Base-by-base conservation (phyloP, 345 rosid species). In the Cardamine chenopodiifolia region DNA sequence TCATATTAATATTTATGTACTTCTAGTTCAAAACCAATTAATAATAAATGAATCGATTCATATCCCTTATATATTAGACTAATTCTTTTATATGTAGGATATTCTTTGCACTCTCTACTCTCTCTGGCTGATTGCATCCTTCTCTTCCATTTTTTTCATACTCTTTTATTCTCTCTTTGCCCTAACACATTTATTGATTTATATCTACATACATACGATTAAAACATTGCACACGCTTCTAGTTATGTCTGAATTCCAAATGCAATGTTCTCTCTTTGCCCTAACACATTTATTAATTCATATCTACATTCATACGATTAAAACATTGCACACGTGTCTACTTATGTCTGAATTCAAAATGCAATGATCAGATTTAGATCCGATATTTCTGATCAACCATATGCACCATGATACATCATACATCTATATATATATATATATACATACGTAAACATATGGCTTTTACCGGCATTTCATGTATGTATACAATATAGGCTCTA, bases 31-130 rank as follows among this genome's bases (percentile, higher is more conserved):
- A n/a, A n/a, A n/a, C n/a, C n/a, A n/a, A n/a, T n/a, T n/a, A n/a
- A n/a, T n/a, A n/a, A n/a, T n/a, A n/a, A n/a, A n/a, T n/a, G n/a
- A n/a, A n/a, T n/a, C n/a, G n/a, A n/a, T n/a, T n/a, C n/a, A n/a
- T n/a, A n/a, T n/a, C n/a, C n/a, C n/a, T n/a, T n/a, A n/a, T n/a
- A n/a, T n/a, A n/a, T n/a, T n/a, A n/a, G n/a, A n/a, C n/a, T n/a
- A n/a, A n/a, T n/a, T n/a, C n/a, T n/a, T n/a, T n/a, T n/a, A n/a
- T n/a, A n/a, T n/a, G n/a, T n/a, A n/a, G n/a, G n/a, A n/a, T n/a
- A n/a, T n/a, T n/a, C n/a, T n/a, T n/a, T n/a, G n/a, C n/a, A n/a
- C 81, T 78, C 63, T 50, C 68, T 71, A 66, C 71, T 70, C 66
- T 54, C 29, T 77, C 47, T 70, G 80, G 48, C 72, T 48, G 26